phyloP scores from a whole-genome alignment of 225 moss, liverwort and hornwort genomes.

The Bryum argenteum region DNA sequence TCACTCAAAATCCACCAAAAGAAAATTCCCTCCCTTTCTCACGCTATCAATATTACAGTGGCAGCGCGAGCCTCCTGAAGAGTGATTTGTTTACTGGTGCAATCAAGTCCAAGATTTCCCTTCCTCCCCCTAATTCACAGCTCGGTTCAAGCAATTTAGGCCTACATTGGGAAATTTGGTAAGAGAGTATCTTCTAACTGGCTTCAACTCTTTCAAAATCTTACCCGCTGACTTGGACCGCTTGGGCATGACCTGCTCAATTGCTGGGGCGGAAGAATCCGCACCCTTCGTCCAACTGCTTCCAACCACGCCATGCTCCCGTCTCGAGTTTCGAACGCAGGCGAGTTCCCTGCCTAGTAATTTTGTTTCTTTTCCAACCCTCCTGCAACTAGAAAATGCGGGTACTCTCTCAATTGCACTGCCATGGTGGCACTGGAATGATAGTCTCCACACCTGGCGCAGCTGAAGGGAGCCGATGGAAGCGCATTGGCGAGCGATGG shows the following conservation, averaged over 20 bases:
- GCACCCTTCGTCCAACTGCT: slow-evolving; percentile 44
- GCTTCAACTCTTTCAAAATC: slow-evolving; percentile 1
- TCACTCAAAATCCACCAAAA: slow-evolving; percentile 9
- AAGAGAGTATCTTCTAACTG: slow-evolving; percentile 3
- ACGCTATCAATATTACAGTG: slow-evolving; percentile 3
- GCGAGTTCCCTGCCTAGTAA: slow-evolving; percentile 17
- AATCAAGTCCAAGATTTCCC: slow-evolving; percentile 12
- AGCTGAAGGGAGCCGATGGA: slow-evolving; percentile 22
- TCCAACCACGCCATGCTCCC: slow-evolving; percentile 50
- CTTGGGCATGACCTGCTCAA: slow-evolving; percentile 27
- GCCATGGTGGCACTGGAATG: slow-evolving; percentile 25
- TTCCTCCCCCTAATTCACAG: slow-evolving; percentile 23
- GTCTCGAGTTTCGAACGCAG: slow-evolving; percentile 43
- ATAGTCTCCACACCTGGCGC: slow-evolving; percentile 24
- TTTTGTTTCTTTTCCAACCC: slow-evolving; percentile 14
- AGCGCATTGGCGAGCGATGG: slow-evolving; percentile 33
- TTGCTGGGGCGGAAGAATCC: slow-evolving; percentile 7
- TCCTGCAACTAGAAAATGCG: slow-evolving; percentile 1
- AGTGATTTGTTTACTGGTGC: background rate
- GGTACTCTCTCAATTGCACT: slow-evolving; percentile 8
- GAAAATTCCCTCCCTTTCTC: background rate
- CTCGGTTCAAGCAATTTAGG: background rate
- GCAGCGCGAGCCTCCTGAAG: background rate
- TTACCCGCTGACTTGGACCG: slow-evolving; percentile 31
- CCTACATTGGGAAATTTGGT: slow-evolving; percentile 17